phyloP scores from a whole-genome alignment of 2,329 filamentous ascomycete species.

The Ascochyta lentis region DNA sequence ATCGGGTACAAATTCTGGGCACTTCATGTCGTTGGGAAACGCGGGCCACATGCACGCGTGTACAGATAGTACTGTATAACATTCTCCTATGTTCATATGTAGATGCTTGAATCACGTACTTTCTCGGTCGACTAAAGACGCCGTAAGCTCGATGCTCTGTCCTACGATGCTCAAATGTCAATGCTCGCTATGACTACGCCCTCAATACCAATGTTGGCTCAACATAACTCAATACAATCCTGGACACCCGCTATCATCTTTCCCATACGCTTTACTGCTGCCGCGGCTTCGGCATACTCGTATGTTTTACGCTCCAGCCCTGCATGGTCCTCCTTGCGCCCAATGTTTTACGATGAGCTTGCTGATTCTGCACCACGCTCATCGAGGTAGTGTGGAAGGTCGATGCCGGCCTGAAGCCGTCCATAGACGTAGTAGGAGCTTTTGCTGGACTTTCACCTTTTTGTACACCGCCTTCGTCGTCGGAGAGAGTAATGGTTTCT shows the following conservation, averaged over 20 bases:
- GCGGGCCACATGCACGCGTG: not conserved
- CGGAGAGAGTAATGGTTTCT: not conserved
- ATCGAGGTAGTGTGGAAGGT: slow-evolving; percentile 56
- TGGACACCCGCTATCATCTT: not conserved
- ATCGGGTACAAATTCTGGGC: not conserved
- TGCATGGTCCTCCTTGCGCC: slow-evolving; percentile 59
- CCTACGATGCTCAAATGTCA: not conserved
- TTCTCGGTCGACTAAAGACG: no score
- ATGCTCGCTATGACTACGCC: not conserved
- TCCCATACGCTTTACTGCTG: not conserved
- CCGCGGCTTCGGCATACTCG: slow-evolving; percentile 40
- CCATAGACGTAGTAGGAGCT: slow-evolving; percentile 1
- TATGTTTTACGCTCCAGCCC: slow-evolving; percentile 55
- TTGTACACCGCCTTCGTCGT: slow-evolving; percentile 8
- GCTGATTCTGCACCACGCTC: slow-evolving; percentile 33
- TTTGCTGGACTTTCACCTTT: slow-evolving; percentile 21
- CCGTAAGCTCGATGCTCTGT: no score
- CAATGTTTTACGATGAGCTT: slow-evolving; percentile 54
- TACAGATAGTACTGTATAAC: slow-evolving; percentile 11
- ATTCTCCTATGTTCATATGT: not conserved
- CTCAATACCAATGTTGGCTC: not conserved
- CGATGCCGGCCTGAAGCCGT: slow-evolving; percentile 45
- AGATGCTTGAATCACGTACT: not conserved
- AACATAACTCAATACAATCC: not conserved
- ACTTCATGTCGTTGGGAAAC: not conserved